phyloP scores from a whole-genome alignment of 148 eudicot species.

The Vaccinium corymbosum region DNA sequence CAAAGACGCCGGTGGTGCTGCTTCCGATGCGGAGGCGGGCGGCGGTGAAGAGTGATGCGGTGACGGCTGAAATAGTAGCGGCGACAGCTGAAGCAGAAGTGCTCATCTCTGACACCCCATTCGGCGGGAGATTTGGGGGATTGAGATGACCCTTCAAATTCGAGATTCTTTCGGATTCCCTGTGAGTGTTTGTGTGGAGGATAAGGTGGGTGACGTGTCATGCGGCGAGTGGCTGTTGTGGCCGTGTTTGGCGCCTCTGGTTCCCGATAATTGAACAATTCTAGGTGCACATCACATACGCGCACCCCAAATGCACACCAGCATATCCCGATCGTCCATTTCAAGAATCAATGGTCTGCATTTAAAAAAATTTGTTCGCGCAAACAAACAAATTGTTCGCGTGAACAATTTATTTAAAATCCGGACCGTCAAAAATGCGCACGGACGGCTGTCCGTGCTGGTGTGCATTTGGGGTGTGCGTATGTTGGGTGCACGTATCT shows the following conservation, averaged over 20 bases:
- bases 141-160: not conserved
- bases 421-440: too few relatives aligned
- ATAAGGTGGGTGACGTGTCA: slow-evolving; percentile 12
- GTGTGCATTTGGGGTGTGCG: too few relatives aligned
- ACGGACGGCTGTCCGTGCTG: too few relatives aligned
- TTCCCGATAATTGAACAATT: not conserved
- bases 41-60: not conserved
- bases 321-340: too few relatives aligned
- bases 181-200: not conserved
- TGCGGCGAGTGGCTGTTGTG: not conserved
- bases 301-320: too few relatives aligned
- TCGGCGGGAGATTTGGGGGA: slow-evolving; percentile 2
- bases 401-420: too few relatives aligned
- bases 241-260: not conserved
- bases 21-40: not conserved
- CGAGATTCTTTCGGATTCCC: not conserved
- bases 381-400: too few relatives aligned
- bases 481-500: too few relatives aligned
- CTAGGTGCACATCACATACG: too few relatives aligned
- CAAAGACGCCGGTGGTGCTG: not conserved
- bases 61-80: not conserved
- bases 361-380: too few relatives aligned
- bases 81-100: slow-evolving; percentile 15
- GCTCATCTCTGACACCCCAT: slow-evolving; percentile 33
- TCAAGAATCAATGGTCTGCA: too few relatives aligned